phyloP scores from a whole-genome alignment of 176 grass and related monocot species.

The Cocos nucifera region DNA sequence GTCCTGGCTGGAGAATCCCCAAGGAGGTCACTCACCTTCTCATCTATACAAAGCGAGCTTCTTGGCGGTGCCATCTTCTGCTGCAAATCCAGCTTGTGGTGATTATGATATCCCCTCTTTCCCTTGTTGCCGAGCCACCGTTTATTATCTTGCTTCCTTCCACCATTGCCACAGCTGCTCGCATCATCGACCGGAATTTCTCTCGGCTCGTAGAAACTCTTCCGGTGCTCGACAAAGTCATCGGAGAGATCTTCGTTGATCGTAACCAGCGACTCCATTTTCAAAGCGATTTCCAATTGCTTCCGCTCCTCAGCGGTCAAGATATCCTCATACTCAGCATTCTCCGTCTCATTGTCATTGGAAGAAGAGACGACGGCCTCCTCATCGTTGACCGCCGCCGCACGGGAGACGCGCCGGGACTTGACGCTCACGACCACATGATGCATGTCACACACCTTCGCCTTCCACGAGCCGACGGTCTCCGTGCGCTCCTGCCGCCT shows the following conservation, averaged over 20 bases:
- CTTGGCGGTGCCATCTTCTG: too few species aligned
- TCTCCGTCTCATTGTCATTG: neutral
- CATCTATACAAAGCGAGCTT: too few species aligned
- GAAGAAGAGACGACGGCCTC: neutral
- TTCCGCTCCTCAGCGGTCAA: too few species aligned
- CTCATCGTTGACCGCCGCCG: neutral
- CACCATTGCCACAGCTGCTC: neutral
- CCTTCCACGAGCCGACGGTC: conserved; percentile 8
- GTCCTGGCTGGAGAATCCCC: too few species aligned
- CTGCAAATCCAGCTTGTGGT: too few species aligned
- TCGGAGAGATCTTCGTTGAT: too few species aligned
- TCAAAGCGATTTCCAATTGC: too few species aligned
- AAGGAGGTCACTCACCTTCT: too few species aligned
- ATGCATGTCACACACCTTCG: conserved; percentile 16
- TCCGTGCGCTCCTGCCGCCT: conserved; percentile 6
- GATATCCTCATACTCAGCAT: neutral
- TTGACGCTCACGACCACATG: conserved; percentile 4
- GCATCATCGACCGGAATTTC: neutral
- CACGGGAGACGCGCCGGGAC: neutral
- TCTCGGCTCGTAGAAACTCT: neutral
- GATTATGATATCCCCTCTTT: too few species aligned
- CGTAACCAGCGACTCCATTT: too few species aligned
- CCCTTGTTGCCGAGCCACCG: neutral
- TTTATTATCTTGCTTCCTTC: neutral
- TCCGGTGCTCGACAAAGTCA: neutral